Evolutionary conservation across 208 protist species (phyloP), one percentile per base, ranked within the genome.

Genomic region (Wallacemonas sp.): DNA sequence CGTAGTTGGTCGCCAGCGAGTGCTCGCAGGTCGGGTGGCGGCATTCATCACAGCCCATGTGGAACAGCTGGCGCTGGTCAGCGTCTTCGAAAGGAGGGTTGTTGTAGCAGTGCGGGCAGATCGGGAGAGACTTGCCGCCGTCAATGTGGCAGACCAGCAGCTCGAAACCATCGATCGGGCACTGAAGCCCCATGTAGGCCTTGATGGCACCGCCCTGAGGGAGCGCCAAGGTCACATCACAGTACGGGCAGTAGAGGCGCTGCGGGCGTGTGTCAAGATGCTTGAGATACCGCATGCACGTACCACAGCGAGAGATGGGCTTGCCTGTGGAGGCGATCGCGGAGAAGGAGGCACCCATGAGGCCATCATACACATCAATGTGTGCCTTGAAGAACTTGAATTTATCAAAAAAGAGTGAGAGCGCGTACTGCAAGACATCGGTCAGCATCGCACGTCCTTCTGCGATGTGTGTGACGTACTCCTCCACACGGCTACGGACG

Each of bases 71-170:
- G 17, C 66, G 30, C 41, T 41, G 34, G n/a, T 39, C 45, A 47
- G 49, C 30, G 19, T 95, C 85, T 55, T 97, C 91, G 65, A 98
- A 96, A 0, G 93, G 91, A 8, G 96, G 96, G 60, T 97, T 91
- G 72, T 98, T 98, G 79, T 97, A 98, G 76, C 96, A 98, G 46
- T 94, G 84, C 2, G 96, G 96, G 63, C 96, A 98, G 19, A 98
- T 80, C 2, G 92, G 84, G 36, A 94, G 80, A 21, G 88, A 94
- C 75, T 96, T 95, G 46, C 93, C 87, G 26, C 88, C 88, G 42
- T 95, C 83, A 30, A 95, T 84, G 56, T 93, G 86, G 66, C 80
- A 97, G 27, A 98, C 72, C 15, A 97, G 84, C 0, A 98, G 80
- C 69, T 97, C 94, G 74, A 97, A 98, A 66, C 94, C 88, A 68